These are phyloP conservation scores for Kregervanrija delftensis DNA, from an alignment of 805 yeast genomes.

Conservation along the genomic window DNA sequence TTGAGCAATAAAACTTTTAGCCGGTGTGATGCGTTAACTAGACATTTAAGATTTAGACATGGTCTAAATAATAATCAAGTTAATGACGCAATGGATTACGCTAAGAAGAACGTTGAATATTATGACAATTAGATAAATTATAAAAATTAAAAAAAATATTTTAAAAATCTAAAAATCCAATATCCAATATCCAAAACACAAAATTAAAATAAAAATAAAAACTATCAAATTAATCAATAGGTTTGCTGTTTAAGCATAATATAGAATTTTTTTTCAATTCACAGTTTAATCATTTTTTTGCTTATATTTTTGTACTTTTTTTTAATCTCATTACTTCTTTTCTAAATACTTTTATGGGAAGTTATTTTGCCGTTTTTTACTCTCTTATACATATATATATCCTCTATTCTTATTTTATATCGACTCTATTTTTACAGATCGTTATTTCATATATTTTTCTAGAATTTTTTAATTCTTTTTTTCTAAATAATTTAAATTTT, in stretches of 20 bases:
- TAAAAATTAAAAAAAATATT: not conserved
- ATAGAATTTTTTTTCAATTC: not conserved
- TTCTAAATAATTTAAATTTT: not conserved
- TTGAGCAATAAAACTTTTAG: slow-evolving; percentile 65
- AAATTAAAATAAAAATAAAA: not conserved
- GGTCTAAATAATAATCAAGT: slow-evolving; percentile 61
- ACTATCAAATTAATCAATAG: not conserved
- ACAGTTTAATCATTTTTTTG: not conserved
- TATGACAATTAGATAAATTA: slow-evolving; percentile 19
- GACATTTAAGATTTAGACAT: slow-evolving; percentile 91
- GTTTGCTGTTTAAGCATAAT: not conserved
- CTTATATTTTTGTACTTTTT: not conserved
- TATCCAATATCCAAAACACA: not conserved
- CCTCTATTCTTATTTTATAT: not conserved
- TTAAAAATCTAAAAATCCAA: not conserved
- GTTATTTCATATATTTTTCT: not conserved
- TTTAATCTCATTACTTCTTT: not conserved
- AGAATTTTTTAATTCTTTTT: not conserved
- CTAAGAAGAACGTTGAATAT: slow-evolving; percentile 73
- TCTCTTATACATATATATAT: too few species aligned
- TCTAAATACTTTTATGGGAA: not conserved
- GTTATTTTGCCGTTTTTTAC: too few species aligned
- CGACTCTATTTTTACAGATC: not conserved
- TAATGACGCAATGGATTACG: slow-evolving; percentile 63
- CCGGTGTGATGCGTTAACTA: slow-evolving; percentile 87